phyloP scores from a whole-genome alignment of 129 eudicot genomes.

The Saussurea involucrata region DNA sequence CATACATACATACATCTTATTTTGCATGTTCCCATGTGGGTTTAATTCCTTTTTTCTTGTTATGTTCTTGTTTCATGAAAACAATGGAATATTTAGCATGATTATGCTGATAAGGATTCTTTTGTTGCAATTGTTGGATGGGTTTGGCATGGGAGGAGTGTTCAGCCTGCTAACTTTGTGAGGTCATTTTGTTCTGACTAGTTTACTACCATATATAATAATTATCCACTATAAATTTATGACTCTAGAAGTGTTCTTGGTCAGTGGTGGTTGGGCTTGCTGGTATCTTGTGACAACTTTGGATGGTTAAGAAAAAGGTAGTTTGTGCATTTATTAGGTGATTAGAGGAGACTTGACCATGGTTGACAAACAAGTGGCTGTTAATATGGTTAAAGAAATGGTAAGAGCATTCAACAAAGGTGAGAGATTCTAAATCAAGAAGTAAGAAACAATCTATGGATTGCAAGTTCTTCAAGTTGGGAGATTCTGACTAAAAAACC shows the following conservation, averaged over 20 bases:
- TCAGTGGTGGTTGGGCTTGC: neutral
- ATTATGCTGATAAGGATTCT: neutral
- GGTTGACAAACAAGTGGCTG: neutral
- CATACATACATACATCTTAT: conserved; percentile 6
- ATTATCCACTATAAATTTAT: neutral
- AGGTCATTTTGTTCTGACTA: neutral
- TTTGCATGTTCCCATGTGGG: neutral
- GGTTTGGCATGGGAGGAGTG: neutral
- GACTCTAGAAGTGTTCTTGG: neutral
- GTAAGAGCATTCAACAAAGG: neutral
- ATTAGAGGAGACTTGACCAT: neutral
- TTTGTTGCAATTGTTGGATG: neutral
- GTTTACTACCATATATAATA: neutral
- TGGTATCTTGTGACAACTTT: conserved; percentile 5
- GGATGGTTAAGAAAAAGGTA: conserved; percentile 3
- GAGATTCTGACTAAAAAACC: neutral
- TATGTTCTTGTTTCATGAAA: conserved; percentile 6
- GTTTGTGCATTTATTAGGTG: neutral
- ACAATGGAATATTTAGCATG: conserved; percentile 4
- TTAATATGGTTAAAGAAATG: neutral
- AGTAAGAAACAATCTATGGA: neutral
- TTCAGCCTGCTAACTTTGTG: neutral
- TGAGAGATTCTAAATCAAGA: neutral
- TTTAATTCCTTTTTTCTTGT: neutral
- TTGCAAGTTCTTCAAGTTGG: neutral